Evolutionary conservation across 495 filamentous ascomycete genomes (phyloP), one percentile per base, ranked within the genome.

Genomic region (Xylaria telfairii): DNA sequence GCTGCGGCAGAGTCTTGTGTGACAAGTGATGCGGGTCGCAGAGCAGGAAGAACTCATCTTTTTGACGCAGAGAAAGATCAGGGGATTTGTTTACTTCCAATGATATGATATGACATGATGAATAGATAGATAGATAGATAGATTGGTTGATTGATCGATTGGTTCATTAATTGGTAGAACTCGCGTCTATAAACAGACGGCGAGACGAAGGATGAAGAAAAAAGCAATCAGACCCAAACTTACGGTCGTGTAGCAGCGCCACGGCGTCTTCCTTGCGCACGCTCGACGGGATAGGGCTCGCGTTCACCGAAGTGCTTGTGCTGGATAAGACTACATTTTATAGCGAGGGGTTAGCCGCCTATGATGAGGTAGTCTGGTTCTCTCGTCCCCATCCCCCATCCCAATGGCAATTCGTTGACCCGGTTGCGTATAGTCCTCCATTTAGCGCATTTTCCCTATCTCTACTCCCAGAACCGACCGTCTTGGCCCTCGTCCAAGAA

Each of bases 201-300:
- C 21, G 1, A 21, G 37, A 26, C 3, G n/a, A 21, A 26, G 32
- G 34, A 17, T n/a, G 10, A 44, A 15, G 37, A 6, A 30, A 24
- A 13, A 21, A 42, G 7, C n/a, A n/a, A 59, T 7, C 26, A 1
- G 57, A 15, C 17, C 3, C 15, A 17, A 28, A 70, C 68, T 65
- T 28, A 70, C 68, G 90, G 77, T 90, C 86, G 71, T 91, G 90
- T 9, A 93, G 87, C 15, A 89, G 85, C 51, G 83, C 80, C 46
- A 93, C 78, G 46, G 88, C 91, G 12, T 84, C 85, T 64, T 87
- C 82, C 37, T 85, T 87, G 7, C 85, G 86, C 67, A 75, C 65
- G 32, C 2, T 32, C 1, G 81, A 42, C 0, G 92, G 90, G 63
- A 93, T 84, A 1, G 87, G 81, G 13, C 89, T 90, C 39, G 87